A percentile compares a stretch with the other conserved stretches of the same genome.
Evolutionary conservation across 2,329 filamentous ascomycete genomes (phyloP).

Genomic region (Huntiella bhutanensis): DNA sequence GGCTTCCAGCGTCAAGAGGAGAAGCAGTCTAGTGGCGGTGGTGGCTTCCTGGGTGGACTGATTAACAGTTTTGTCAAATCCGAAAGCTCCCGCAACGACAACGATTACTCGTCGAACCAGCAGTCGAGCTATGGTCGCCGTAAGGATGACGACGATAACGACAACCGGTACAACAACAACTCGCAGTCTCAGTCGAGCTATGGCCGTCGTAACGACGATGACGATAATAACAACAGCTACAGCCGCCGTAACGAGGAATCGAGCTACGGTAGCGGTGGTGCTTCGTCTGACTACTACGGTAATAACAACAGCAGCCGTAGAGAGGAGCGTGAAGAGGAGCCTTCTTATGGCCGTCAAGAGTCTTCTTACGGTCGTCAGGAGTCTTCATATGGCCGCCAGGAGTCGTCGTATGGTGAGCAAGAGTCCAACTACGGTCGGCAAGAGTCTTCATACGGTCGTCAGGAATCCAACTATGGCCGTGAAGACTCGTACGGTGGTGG

Average conservation of each 20-base stretch:
- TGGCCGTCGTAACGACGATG: slow-evolving; percentile 5
- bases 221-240: slow-evolving; percentile 5
- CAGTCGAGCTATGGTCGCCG: slow-evolving; percentile 17
- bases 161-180: slow-evolving; percentile 4
- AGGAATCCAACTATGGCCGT: slow-evolving; percentile 16
- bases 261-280: slow-evolving; percentile 18
- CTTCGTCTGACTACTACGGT: slow-evolving; percentile 29
- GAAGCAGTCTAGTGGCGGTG: slow-evolving; percentile 38
- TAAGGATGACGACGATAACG: slow-evolving; percentile 7
- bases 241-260: slow-evolving; percentile 2
- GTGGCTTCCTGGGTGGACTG: slow-evolving; percentile 48
- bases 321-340: slow-evolving; percentile 3
- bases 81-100: slow-evolving; percentile 25
- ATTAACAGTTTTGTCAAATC: slow-evolving; percentile 42
- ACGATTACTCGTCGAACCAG: slow-evolving; percentile 38
- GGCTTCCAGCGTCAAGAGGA: slow-evolving; percentile 16
- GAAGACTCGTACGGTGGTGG: slow-evolving; percentile 15
- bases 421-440: slow-evolving; percentile 15
- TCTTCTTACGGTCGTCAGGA: slow-evolving; percentile 14
- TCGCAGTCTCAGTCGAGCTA: not conserved
- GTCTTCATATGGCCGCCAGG: slow-evolving; percentile 23
- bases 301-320: slow-evolving; percentile 27
- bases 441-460: slow-evolving; percentile 12
- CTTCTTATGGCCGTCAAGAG: slow-evolving; percentile 25
- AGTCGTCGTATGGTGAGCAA: slow-evolving; percentile 18